Evolutionary conservation across 176 grass and related monocot genomes (phyloP).

Genomic region (Aechmea fasciata): DNA sequence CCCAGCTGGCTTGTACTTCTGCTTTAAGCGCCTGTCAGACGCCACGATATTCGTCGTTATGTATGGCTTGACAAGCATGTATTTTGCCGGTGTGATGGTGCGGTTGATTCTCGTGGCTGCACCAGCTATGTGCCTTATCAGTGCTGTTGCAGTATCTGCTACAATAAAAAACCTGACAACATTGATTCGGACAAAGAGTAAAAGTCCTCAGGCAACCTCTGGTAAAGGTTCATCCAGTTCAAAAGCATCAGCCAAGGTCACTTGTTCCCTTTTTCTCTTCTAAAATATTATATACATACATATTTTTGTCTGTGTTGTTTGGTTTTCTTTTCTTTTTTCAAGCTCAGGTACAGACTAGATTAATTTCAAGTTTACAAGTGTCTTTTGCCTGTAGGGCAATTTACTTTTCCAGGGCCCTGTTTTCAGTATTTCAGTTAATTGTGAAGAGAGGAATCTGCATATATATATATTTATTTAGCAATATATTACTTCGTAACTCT

Average conservation of each 20-base stretch:
- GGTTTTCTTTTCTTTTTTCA: too few relatives aligned
- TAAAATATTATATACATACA: background rate
- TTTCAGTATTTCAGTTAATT: too few relatives aligned
- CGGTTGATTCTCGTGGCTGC: slow-evolving; percentile 92
- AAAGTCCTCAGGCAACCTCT: slow-evolving; percentile 41
- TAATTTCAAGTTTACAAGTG: too few relatives aligned
- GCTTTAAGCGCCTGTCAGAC: slow-evolving; percentile 89
- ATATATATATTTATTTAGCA: too few relatives aligned
- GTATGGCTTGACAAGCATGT: slow-evolving; percentile 99
- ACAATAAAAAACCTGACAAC: slow-evolving; percentile 94
- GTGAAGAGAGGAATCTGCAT: too few relatives aligned
- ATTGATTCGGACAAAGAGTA: slow-evolving; percentile 65
- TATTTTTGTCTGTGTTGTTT: background rate
- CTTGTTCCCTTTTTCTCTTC: slow-evolving; percentile 1
- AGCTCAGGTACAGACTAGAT: too few relatives aligned
- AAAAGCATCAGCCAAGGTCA: slow-evolving; percentile 89
- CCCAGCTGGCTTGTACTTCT: slow-evolving; percentile 93
- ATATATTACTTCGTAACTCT: too few relatives aligned
- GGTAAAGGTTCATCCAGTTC: slow-evolving; percentile 52
- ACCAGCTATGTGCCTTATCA: slow-evolving; percentile 91
- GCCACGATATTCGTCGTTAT: slow-evolving; percentile 94
- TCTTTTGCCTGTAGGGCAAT: too few relatives aligned
- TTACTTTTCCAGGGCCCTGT: too few relatives aligned
- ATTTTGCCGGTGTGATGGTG: slow-evolving; percentile 98
- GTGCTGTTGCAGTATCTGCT: slow-evolving; percentile 80